These are phyloP conservation scores for Scortechinia acanthostroma DNA, from an alignment of 2,329 filamentous ascomycete species.

Conservation along the genomic window DNA sequence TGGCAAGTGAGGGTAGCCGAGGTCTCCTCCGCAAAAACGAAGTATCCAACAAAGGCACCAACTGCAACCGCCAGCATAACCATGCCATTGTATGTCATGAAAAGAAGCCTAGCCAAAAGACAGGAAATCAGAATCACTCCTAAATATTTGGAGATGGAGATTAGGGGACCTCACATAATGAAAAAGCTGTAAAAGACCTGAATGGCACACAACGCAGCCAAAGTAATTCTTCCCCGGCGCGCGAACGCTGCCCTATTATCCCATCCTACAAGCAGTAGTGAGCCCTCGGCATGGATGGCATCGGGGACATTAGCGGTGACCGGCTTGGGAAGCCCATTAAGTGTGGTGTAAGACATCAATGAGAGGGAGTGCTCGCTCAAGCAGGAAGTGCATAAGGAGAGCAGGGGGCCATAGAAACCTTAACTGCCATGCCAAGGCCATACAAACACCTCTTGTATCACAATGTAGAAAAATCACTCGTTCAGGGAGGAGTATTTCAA, in stretches of 20 bases:
- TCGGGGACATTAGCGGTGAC: neutral
- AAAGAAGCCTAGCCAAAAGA: conserved; percentile 67
- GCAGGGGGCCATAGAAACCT: too few species aligned
- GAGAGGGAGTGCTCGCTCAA: neutral
- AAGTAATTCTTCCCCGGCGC: conserved; percentile 68
- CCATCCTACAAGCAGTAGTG: conserved; percentile 65
- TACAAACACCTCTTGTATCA: too few species aligned
- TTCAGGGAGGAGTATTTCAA: too few species aligned
- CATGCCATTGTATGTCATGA: conserved; percentile 99
- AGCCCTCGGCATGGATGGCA: conserved; percentile 45
- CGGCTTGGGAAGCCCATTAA: too few species aligned
- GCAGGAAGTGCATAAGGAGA: neutral
- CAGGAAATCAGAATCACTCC: conserved; percentile 3
- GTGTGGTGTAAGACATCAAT: too few species aligned
- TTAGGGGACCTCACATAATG: conserved; percentile 73
- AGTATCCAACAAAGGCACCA: conserved; percentile 82
- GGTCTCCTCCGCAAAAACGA: conserved; percentile 68
- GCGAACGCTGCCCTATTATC: conserved; percentile 55
- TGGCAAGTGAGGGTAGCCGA: conserved; percentile 81
- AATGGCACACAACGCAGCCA: conserved; percentile 77
- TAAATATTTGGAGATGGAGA: too few species aligned
- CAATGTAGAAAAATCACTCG: too few species aligned
- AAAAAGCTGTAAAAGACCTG: conserved; percentile 99
- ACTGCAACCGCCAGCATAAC: conserved; percentile 87
- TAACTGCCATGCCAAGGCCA: too few species aligned